Percentiles rank a stretch among this genome's conserved stretches.
Evolutionary conservation across 768 basidiomycete genomes (phyloP).

Genomic region (Fomitopsis pulvina): DNA sequence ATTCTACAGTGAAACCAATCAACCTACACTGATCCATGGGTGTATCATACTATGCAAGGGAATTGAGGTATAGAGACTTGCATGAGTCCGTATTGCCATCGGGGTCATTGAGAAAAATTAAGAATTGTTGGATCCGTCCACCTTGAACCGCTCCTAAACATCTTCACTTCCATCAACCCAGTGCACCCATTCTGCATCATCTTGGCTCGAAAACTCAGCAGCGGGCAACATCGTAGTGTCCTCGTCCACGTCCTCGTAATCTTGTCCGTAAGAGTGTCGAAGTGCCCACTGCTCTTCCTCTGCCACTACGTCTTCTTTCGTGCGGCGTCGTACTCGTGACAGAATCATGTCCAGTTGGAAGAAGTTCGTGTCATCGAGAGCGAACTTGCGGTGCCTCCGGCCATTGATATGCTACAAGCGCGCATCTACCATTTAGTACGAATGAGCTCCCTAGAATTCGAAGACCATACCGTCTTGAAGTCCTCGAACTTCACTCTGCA

Average conservation of each 20-base stretch:
- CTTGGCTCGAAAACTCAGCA: conserved; percentile 4
- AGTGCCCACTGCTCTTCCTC: conserved; percentile 9
- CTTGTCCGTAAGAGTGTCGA: conserved; percentile 1
- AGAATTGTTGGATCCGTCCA: neutral
- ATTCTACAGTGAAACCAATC: neutral
- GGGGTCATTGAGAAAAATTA: neutral
- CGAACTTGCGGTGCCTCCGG: conserved; percentile 78
- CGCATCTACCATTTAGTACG: neutral
- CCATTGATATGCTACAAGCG: conserved; percentile 59
- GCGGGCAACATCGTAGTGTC: conserved; percentile 8
- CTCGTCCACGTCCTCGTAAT: conserved; percentile 3
- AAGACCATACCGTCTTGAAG: conserved; percentile 56
- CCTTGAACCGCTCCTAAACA: neutral
- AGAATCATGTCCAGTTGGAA: conserved; percentile 71
- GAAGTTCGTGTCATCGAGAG: conserved; percentile 72
- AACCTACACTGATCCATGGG: neutral
- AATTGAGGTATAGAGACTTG: neutral
- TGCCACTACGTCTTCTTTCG: conserved; percentile 26
- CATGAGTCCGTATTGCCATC: neutral
- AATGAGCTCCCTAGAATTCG: conserved; percentile 5
- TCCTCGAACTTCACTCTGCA: conserved; percentile 88
- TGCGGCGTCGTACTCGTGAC: conserved; percentile 46
- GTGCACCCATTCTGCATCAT: conserved; percentile 21
- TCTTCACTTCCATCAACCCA: conserved; percentile 16
- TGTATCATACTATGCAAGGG: neutral